Evolutionary conservation across 1,284 basidiomycete species (phyloP), one percentile per base, ranked within the genome.

Genomic region (Melampsora medusae): DNA sequence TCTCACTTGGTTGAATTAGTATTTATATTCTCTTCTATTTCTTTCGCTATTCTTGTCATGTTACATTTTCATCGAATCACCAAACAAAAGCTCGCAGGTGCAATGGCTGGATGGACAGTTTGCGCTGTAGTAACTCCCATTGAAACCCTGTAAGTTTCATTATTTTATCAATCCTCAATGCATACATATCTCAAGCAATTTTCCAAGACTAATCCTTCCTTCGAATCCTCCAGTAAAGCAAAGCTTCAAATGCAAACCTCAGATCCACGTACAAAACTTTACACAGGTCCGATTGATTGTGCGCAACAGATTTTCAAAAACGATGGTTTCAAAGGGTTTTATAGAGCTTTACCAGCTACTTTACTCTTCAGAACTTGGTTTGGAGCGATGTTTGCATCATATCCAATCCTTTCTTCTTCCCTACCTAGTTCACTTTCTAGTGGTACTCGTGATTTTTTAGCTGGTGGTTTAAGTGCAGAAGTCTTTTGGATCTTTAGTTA

Each of bases 41-140:
- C 28, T 59, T n/a, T 12, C 53, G 22, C 4, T 17, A 14, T 22
- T 70, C 22, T 60, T 60, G 38, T 19, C 14, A 14, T 38, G 4
- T 12, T 14, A 38, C 19, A 42, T 9, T 38, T 38, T 12, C 35
- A 38, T 9, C 9, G 4, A 38, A 38, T 38, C 35, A 38, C 42
- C 42, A 46, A 46, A 25, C 46, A 12, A 1, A 75, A 81, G 67
- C 72, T 90, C 28, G 90, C 91, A 1, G 91, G 91, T 0, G 81
- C 91, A n/a, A 86, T 88, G 79, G 91, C 91, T 6, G 91, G 91
- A 2, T 86, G 87, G 82, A 92, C 91, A 3, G 91, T 90, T 86
- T 89, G 81, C 66, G 79, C 90, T 25, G 83, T 91, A 31, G 89
- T 90, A 2, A 90, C 89, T 1, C 91, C 91, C 0, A 86, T 91